Evolutionary conservation across 2,329 filamentous ascomycete genomes (phyloP).

Genomic region (Dothideomycetes sp.): DNA sequence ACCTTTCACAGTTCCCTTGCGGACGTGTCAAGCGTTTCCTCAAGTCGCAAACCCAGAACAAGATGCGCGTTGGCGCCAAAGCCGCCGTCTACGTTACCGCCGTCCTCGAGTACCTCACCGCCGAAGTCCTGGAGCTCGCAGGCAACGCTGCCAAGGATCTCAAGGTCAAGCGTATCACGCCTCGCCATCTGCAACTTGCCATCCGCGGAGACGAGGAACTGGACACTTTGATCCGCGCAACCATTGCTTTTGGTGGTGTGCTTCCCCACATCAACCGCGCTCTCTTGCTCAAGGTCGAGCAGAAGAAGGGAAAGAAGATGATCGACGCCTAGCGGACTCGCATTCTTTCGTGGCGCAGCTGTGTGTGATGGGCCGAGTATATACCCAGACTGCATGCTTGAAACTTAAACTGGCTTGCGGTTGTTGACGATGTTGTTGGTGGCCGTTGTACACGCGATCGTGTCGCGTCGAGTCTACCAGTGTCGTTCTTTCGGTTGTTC

Average conservation of each 20-base stretch:
- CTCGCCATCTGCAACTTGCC: slow-evolving; percentile 91
- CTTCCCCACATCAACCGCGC: slow-evolving; percentile 98
- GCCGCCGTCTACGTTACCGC: slow-evolving; percentile 97
- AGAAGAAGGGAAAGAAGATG: slow-evolving; percentile 79
- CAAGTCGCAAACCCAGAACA: slow-evolving; percentile 98
- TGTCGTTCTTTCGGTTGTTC: too few species aligned
- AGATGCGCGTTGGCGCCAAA: slow-evolving; percentile 98
- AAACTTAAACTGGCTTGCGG: too few species aligned
- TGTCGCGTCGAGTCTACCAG: too few species aligned
- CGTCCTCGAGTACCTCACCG: slow-evolving; percentile 94
- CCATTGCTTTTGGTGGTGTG: slow-evolving; percentile 96
- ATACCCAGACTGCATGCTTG: too few species aligned
- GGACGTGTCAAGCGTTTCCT: slow-evolving; percentile 99
- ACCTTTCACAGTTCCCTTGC: slow-evolving; percentile 72
- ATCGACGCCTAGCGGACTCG: slow-evolving; percentile 2
- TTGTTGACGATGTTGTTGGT: too few species aligned
- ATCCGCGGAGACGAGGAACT: slow-evolving; percentile 98
- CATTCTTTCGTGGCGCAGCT: too few species aligned
- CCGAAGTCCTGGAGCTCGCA: slow-evolving; percentile 94
- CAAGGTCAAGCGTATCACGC: slow-evolving; percentile 99
- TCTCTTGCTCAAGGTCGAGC: slow-evolving; percentile 86
- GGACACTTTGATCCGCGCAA: slow-evolving; percentile 92
- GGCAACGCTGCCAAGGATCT: slow-evolving; percentile 98
- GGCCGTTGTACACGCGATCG: too few species aligned
- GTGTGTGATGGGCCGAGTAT: too few species aligned